Conservation (phyloP, 768 basidiomycete species). For the Kwoniella mangroviensis region DNA sequence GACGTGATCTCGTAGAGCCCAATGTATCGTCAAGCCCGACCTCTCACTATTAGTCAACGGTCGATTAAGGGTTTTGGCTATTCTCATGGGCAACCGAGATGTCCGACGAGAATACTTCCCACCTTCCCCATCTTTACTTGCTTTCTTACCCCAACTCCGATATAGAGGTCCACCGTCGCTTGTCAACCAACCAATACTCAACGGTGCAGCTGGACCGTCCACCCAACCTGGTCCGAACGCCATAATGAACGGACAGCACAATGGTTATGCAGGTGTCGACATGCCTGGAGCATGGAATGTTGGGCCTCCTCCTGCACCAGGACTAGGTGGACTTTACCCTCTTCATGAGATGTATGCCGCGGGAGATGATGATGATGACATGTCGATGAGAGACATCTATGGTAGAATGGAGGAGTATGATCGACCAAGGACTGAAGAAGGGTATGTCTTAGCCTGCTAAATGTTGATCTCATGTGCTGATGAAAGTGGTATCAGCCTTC, state of each 20-base stretch:
- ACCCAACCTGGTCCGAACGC: background rate
- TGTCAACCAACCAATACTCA: background rate
- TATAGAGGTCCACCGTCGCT: conserved; percentile 8
- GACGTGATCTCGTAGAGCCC: background rate
- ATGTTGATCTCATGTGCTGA: background rate
- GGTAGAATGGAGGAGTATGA: conserved; percentile 14
- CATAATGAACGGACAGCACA: background rate
- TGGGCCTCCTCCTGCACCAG: conserved; percentile 1
- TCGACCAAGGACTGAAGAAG: conserved; percentile 10
- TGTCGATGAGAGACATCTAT: background rate
- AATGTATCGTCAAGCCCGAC: background rate
- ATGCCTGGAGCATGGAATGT: conserved; percentile 23
- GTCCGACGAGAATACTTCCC: background rate
- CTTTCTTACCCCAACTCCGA: background rate
- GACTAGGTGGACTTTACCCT: background rate
- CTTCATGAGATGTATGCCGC: background rate
- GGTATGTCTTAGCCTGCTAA: background rate
- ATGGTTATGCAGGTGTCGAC: conserved; percentile 6
- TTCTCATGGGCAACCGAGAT: background rate
- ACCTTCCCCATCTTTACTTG: background rate
- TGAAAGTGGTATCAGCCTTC: conserved; percentile 23
- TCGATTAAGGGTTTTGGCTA: background rate
- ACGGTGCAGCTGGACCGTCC: conserved; percentile 5
- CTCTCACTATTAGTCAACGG: background rate
- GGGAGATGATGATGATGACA: conserved; percentile 10